phyloP scores from a whole-genome alignment of 2,329 filamentous ascomycete species.

The Nigrospora osmanthi region DNA sequence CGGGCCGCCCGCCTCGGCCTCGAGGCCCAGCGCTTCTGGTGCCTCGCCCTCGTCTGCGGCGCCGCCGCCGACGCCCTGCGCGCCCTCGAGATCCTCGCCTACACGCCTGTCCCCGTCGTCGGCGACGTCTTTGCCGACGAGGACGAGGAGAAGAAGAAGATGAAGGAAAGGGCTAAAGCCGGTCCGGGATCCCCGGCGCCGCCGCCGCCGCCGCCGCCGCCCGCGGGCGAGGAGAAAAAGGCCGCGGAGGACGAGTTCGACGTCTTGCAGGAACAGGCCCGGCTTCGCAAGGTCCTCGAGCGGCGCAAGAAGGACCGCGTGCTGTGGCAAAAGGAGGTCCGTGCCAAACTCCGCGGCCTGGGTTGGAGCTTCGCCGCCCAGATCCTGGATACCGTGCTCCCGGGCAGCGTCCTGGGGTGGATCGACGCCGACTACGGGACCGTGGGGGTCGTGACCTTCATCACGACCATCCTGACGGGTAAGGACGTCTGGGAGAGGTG shows the following conservation, averaged over 20 bases:
- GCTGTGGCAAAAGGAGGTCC: conserved; percentile 19
- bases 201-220: conserved; percentile 6
- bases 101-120: conserved; percentile 24
- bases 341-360: conserved; percentile 24
- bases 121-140: conserved; percentile 14
- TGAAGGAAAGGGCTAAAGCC: background rate
- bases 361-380: conserved; percentile 46
- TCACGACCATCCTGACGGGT: conserved; percentile 54
- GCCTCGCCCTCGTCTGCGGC: conserved; percentile 50
- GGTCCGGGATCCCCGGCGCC: background rate
- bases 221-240: conserved; percentile 11
- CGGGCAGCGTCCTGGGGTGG: conserved; percentile 54
- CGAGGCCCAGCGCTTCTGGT: conserved; percentile 65
- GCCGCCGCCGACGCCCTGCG: conserved; percentile 33
- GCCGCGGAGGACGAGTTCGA: conserved; percentile 6
- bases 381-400: conserved; percentile 53
- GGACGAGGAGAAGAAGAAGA: background rate
- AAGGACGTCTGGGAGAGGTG: conserved; percentile 53
- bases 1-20: conserved; percentile 37
- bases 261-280: conserved; percentile 23
- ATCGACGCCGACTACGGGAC: conserved; percentile 39
- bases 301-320: conserved; percentile 24
- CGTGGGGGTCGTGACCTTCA: conserved; percentile 50
- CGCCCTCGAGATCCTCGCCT: conserved; percentile 27
- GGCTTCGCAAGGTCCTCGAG: conserved; percentile 24